Percentiles rank a stretch among this genome's conserved stretches.
phyloP scores from a whole-genome alignment of 1,284 basidiomycete genomes.

The Puccinia novopanici region DNA sequence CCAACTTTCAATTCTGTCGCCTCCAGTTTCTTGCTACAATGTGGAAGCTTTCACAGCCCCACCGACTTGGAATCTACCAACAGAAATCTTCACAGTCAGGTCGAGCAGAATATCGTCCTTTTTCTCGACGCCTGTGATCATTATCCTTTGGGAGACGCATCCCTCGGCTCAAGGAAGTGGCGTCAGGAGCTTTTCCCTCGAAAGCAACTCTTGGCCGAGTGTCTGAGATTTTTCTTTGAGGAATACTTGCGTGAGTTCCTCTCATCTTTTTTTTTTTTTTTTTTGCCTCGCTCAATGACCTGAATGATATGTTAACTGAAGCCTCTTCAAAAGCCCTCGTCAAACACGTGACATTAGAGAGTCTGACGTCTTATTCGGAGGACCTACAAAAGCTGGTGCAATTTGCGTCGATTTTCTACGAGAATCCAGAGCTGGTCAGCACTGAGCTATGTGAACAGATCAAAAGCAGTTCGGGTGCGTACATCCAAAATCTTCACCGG shows the following conservation, averaged over 20 bases:
- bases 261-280: background rate
- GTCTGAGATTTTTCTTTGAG: conserved; percentile 45
- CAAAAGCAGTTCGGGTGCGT: background rate
- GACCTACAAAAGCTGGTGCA: conserved; percentile 43
- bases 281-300: too few relatives aligned
- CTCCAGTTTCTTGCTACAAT: conserved; percentile 34
- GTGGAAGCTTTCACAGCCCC: background rate
- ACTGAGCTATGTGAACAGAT: conserved; percentile 35
- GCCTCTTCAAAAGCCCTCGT: conserved; percentile 14
- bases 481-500: conserved; percentile 5
- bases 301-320: background rate
- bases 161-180: conserved; percentile 24
- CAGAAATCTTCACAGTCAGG: conserved; percentile 6
- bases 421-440: conserved; percentile 22
- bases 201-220: conserved; percentile 31
- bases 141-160: conserved; percentile 3
- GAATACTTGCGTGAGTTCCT: conserved; percentile 37
- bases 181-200: conserved; percentile 28
- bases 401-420: conserved; percentile 26
- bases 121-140: conserved; percentile 50
- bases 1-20: conserved; percentile 21
- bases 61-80: conserved; percentile 29
- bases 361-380: conserved; percentile 22
- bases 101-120: conserved; percentile 35
- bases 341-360: background rate